A percentile compares a stretch with the other conserved stretches of the same genome.
These are phyloP conservation scores for Eucalyptus polybractea DNA, from an alignment of 345 rosid genomes.

Conservation along the genomic window DNA sequence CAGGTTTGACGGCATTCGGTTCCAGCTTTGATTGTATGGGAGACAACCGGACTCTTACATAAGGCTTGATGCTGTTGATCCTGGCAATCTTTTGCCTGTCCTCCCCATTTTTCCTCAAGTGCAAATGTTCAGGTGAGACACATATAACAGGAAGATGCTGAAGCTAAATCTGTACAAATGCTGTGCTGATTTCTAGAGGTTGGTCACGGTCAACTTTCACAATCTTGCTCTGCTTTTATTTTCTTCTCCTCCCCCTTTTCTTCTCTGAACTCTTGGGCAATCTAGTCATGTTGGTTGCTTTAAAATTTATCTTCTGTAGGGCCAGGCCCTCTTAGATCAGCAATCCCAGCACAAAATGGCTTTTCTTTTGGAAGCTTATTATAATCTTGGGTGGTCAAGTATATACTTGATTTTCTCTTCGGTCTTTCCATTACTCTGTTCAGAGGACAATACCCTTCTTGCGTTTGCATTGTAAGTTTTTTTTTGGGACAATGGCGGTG, in stretches of 20 bases:
- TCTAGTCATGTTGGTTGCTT: constrained; percentile 1
- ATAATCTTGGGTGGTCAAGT: too few species aligned
- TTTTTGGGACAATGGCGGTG: neutral
- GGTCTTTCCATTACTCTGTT: constrained; percentile 11
- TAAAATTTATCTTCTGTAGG: constrained; percentile 8
- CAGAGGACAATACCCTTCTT: constrained; percentile 65
- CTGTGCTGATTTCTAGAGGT: constrained; percentile 1
- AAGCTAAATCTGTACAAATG: neutral
- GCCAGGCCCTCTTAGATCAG: neutral
- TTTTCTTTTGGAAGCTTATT: neutral
- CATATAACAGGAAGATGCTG: neutral
- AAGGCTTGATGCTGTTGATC: constrained; percentile 68
- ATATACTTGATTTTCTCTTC: neutral
- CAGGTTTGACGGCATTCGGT: neutral
- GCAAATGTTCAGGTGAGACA: neutral
- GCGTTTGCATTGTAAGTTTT: constrained; percentile 49
- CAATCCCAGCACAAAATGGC: neutral
- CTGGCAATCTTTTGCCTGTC: constrained; percentile 35
- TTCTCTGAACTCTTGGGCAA: neutral
- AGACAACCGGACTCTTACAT: constrained; percentile 49
- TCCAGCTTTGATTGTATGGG: constrained; percentile 23
- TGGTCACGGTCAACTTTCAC: neutral
- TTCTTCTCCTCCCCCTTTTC: neutral
- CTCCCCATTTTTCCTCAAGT: constrained; percentile 22
- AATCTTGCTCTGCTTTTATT: neutral